Evolutionary conservation across 148 eudicot species (phyloP).

Genomic region (Fallopia convolvulus): DNA sequence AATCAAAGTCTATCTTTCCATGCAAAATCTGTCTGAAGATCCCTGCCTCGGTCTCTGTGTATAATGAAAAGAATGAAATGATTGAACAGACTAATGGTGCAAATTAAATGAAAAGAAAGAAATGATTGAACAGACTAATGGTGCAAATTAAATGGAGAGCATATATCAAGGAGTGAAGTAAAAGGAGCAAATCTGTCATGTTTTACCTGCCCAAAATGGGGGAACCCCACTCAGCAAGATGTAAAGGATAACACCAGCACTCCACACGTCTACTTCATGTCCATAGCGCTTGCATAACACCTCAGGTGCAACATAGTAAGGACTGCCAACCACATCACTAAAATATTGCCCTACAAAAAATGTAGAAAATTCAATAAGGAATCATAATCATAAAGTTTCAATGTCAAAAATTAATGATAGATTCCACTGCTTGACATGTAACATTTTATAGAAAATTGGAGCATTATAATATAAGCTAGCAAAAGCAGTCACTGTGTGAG

Average conservation of each 20-base stretch:
- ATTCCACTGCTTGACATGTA: neutral
- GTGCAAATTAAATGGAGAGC: neutral
- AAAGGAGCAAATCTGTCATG: neutral
- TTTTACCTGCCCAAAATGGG: conserved; percentile 71
- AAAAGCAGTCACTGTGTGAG: neutral
- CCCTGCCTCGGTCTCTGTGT: conserved; percentile 38
- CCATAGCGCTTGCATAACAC: conserved; percentile 73
- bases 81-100: neutral
- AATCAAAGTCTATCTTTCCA: conserved; percentile 39
- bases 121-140: neutral
- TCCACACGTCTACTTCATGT: conserved; percentile 76
- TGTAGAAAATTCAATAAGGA: neutral
- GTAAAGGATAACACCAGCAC: conserved; percentile 80
- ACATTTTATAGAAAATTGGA: neutral
- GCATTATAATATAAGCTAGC: neutral
- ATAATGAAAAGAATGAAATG: neutral
- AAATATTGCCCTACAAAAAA: conserved; percentile 51
- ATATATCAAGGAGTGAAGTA: neutral
- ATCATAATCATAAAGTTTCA: conserved; percentile 3
- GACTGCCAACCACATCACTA: conserved; percentile 75
- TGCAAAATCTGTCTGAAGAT: conserved; percentile 43
- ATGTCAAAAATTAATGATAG: neutral
- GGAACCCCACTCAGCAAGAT: conserved; percentile 70
- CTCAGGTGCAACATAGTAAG: conserved; percentile 80
- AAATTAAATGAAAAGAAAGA: neutral